These are phyloP conservation scores for Auriscalpium microsporum DNA, from an alignment of 768 basidiomycete genomes.

Conservation along the genomic window DNA sequence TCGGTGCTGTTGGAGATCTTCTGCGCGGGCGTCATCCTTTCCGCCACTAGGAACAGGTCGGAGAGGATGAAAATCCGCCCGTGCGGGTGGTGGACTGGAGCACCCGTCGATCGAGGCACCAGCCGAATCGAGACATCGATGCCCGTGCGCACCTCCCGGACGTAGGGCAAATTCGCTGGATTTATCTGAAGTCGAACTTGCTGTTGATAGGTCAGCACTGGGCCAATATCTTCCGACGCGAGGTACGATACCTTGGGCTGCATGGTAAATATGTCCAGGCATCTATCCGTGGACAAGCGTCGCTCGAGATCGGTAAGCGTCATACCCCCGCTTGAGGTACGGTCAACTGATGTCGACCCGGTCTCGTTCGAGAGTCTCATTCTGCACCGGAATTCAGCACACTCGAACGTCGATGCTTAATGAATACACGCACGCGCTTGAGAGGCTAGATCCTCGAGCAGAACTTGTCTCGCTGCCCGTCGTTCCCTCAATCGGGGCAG, in stretches of 20 bases:
- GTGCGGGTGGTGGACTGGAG: constrained; percentile 65
- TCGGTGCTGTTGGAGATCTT: constrained; percentile 49
- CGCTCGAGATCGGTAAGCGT: constrained; percentile 70
- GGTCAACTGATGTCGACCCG: constrained; percentile 42
- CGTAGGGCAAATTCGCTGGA: constrained; percentile 70
- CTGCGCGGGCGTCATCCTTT: constrained; percentile 54
- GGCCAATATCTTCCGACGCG: constrained; percentile 6
- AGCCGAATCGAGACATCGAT: constrained; percentile 68
- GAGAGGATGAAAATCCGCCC: constrained; percentile 86
- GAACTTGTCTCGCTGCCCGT: constrained; percentile 44
- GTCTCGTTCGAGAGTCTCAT: constrained; percentile 57
- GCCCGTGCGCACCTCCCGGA: constrained; percentile 67
- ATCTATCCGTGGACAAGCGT: constrained; percentile 65
- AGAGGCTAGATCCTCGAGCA: constrained; percentile 38
- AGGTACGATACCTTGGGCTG: constrained; percentile 58
- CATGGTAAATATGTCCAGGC: constrained; percentile 95
- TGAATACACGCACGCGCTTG: constrained; percentile 41
- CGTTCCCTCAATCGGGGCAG: constrained; percentile 21
- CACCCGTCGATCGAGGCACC: constrained; percentile 63
- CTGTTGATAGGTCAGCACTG: constrained; percentile 32
- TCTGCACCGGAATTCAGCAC: constrained; percentile 25
- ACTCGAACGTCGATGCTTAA: neutral
- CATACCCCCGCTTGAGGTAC: constrained; percentile 42
- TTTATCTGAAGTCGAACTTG: constrained; percentile 85
- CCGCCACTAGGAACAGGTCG: constrained; percentile 87